Evolutionary conservation across 169 alveolate genomes (phyloP), one percentile per base, ranked within the genome.

Genomic region (Cryptosporidium ubiquitum): DNA sequence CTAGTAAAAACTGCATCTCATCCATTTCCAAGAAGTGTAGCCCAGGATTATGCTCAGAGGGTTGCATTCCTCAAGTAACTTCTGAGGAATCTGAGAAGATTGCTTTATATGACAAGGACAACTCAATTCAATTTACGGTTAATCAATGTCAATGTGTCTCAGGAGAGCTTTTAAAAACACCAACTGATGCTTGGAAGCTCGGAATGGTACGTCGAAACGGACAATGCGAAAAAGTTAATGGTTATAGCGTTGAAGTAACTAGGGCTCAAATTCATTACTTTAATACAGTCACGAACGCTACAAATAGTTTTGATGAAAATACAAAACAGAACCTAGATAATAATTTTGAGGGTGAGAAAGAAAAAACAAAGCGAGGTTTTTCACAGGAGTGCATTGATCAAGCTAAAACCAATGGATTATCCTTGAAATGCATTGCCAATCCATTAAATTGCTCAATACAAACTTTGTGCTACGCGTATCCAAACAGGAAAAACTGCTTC

Each of bases 81-180:
- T 33, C 75, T 5, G 74, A 66, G 37, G 89, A 79, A 40, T 79
- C 89, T 5, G 51, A 61, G 29, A 37, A 29, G 42, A 79, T 79
- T 33, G 66, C 89, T 2, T 37, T 79, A 12, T 79, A 61, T 79
- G 69, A 79, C 26, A 33, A 58, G n/a, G 85, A 73, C 23, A 61
- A 58, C 40, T 60, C 89, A 7, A 61, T 79, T 9, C 89, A 79
- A 64, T 79, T 79, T 37, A 39, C 75, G 5, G 26, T 79, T 9
- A 79, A 79, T 60, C 89, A 79, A 29, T 79, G 89, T 40, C 89
- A 79, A 18, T 79, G 89, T 47, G 69, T 57, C 40, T 69, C 89
- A 0, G 69, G 44, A 40, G 69, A 79, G 23, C 61, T 79, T 42
- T 58, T 42, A n/a, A 79, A 49, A 39, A 55, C 68, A 14, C 89